Base-by-base conservation (phyloP, 2,329 filamentous ascomycete species). In the Nothopassalora personata region DNA sequence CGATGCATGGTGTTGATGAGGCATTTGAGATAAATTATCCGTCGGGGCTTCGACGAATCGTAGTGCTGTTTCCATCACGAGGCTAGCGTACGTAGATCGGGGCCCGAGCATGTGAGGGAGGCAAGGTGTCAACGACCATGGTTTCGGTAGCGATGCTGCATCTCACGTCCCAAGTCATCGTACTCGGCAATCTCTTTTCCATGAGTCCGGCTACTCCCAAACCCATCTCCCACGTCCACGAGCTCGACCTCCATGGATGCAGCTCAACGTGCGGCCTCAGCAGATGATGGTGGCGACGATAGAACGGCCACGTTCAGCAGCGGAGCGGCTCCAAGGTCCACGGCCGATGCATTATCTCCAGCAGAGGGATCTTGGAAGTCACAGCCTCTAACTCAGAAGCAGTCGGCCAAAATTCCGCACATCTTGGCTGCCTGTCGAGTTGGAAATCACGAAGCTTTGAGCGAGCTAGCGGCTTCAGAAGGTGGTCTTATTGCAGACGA, bases 401-500 rank as follows among this genome's bases (percentile, higher is more conserved):
- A 55, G 56, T 45, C 54, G 52, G 57, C 55, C 9, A 66, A 66
- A 49, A 31, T 56, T 11, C 30, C 51, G n/a, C 54, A 51, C 23
- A 77, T 81, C 60, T 63, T 70, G 36, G 63, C 71, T 49, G 79
- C 79, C 33, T 80, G 79, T 66, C 62, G 68, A 10, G 66, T 72
- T 57, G 64, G 65, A 45, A 71, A 80, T 62, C 66, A 79, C 54
- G 61, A 68, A n/a, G 65, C 71, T 47, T 69, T 82, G 33, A 66
- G 72, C 36, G 63, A 67, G 7, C 72, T 80, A 18, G 78, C 79
- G 4, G 75, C 75, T n/a, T 73, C 73, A 52, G 57, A 69, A 51
- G 71, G 73, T 52, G 80, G 80, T 55, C 71, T 82, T 36, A 65
- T 82, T 49, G 74, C 75, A 64, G 80, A 82, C 65, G 68, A 72